A percentile compares a stretch with the other conserved stretches of the same genome.
Evolutionary conservation across 1,139 yeast genomes (phyloP).

Genomic region (Kluyveromyces sp.): DNA sequence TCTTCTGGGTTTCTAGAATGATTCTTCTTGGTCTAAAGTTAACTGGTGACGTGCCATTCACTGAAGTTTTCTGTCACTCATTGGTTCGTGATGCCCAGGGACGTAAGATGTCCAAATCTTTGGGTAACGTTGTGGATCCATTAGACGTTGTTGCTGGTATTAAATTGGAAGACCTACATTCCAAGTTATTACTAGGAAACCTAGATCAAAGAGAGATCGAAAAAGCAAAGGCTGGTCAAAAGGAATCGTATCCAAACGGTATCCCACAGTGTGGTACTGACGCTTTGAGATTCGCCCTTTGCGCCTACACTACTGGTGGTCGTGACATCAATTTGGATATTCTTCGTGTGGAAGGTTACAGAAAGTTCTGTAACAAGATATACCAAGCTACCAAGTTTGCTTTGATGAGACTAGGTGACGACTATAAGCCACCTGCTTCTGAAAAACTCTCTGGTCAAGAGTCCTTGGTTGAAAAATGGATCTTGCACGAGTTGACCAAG

Average conservation of each 20-base stretch:
- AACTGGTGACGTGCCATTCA: slow-evolving; percentile 88
- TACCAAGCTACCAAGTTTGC: slow-evolving; percentile 98
- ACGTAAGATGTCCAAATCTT: slow-evolving; percentile 95
- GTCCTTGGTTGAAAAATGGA: slow-evolving; percentile 94
- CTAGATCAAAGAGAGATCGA: slow-evolving; percentile 83
- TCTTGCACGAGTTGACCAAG: slow-evolving; percentile 72
- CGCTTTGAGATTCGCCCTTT: slow-evolving; percentile 93
- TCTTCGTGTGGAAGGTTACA: slow-evolving; percentile 95
- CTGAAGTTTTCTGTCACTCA: slow-evolving; percentile 96
- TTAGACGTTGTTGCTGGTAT: slow-evolving; percentile 89
- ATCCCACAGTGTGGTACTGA: slow-evolving; percentile 99
- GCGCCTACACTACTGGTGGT: slow-evolving; percentile 98
- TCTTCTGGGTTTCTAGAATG: slow-evolving; percentile 99
- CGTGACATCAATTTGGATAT: slow-evolving; percentile 96
- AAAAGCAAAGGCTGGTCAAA: slow-evolving; percentile 86
- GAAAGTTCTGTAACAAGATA: slow-evolving; percentile 98
- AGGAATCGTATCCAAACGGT: slow-evolving; percentile 87
- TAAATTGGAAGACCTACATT: slow-evolving; percentile 69
- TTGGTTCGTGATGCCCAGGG: slow-evolving; percentile 99
- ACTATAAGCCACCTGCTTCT: slow-evolving; percentile 70
- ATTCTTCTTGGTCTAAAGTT: slow-evolving; percentile 82
- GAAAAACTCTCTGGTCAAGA: slow-evolving; percentile 65
- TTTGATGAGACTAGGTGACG: slow-evolving; percentile 84
- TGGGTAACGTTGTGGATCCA: slow-evolving; percentile 96
- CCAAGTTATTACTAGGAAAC: slow-evolving; percentile 72